phyloP scores from a whole-genome alignment of 2,329 filamentous ascomycete species.

The Ophiostoma australiae region DNA sequence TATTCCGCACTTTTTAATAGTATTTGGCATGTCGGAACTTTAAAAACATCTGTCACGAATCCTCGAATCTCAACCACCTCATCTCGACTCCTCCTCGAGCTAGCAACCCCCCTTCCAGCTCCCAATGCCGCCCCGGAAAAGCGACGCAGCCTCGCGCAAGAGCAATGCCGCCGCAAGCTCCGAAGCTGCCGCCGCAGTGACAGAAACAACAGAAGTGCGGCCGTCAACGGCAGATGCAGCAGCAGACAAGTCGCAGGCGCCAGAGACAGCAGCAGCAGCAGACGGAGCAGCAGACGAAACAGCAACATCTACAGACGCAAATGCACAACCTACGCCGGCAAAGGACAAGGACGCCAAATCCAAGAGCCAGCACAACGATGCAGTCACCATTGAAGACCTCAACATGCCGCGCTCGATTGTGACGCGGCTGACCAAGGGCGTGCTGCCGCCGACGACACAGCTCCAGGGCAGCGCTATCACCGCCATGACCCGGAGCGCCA shows the following conservation, averaged over 20 bases:
- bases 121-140: slow-evolving; percentile 55
- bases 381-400: slow-evolving; percentile 61
- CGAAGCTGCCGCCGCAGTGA: slow-evolving; percentile 24
- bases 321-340: background rate
- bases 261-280: background rate
- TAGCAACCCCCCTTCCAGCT: background rate
- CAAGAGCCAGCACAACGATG: slow-evolving; percentile 33
- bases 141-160: slow-evolving; percentile 40
- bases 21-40: background rate
- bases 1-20: background rate
- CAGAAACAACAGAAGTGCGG: slow-evolving; percentile 23
- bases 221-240: background rate
- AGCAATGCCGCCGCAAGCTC: slow-evolving; percentile 40
- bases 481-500: slow-evolving; percentile 75
- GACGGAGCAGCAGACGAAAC: background rate
- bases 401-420: slow-evolving; percentile 76
- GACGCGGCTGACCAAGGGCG: slow-evolving; percentile 71
- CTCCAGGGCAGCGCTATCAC: slow-evolving; percentile 77
- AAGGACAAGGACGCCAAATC: slow-evolving; percentile 20
- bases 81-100: background rate
- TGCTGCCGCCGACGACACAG: slow-evolving; percentile 73
- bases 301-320: background rate
- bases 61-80: background rate
- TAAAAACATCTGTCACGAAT: background rate
- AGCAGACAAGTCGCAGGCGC: background rate